A percentile compares a stretch with the other conserved stretches of the same genome.
Evolutionary conservation across 441 rosid species (phyloP).

Genomic region (Gossypium davidsonii): DNA sequence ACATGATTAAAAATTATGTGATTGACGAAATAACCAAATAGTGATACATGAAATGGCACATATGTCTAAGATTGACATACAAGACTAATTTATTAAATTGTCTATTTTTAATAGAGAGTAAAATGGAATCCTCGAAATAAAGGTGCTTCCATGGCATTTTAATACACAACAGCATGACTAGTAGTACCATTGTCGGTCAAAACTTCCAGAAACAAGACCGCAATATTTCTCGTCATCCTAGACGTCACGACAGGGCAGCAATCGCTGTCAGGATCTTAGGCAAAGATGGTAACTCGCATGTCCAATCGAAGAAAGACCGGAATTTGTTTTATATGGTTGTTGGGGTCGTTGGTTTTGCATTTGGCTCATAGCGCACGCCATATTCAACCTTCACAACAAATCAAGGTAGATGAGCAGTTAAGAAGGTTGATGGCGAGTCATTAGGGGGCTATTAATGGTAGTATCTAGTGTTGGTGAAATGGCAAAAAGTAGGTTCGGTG

Average conservation of each 20-base stretch:
- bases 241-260: constrained; percentile 28
- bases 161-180: constrained; percentile 13
- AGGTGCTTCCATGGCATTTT: constrained; percentile 6
- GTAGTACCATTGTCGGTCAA: background rate
- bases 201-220: background rate
- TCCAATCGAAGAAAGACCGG: constrained; percentile 27
- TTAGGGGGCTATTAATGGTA: background rate
- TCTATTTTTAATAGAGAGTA: too few relatives aligned
- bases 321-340: constrained; percentile 19
- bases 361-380: constrained; percentile 20
- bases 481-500: background rate
- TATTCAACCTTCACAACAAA: constrained; percentile 25
- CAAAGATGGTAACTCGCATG: constrained; percentile 28
- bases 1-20: rapidly evolving
- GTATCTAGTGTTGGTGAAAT: background rate
- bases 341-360: constrained; percentile 19
- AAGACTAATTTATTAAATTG: too few relatives aligned
- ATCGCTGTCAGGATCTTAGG: constrained; percentile 27
- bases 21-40: too few relatives aligned
- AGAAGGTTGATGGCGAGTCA: background rate
- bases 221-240: background rate
- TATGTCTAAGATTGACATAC: too few relatives aligned
- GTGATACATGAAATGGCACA: rapidly evolving
- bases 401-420: background rate
- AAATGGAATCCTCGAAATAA: too few relatives aligned